Evolutionary conservation across 2,329 filamentous ascomycete genomes (phyloP).

Genomic region (Aureobasidium pullulans): DNA sequence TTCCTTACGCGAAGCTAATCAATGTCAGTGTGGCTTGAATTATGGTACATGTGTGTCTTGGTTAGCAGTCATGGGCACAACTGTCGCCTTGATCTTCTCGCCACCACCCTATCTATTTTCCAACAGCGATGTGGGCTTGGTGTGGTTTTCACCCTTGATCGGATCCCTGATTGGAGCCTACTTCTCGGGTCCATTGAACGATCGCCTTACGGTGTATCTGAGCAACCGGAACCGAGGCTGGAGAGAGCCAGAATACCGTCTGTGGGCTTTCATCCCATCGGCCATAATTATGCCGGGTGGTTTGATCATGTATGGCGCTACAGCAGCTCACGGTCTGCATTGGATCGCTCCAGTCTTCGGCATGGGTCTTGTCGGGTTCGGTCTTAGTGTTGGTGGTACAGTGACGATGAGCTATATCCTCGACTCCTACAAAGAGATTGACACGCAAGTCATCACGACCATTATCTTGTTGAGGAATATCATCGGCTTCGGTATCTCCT

Average conservation of each 20-base stretch:
- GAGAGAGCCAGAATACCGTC: conserved; percentile 21
- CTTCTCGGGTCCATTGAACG: conserved; percentile 16
- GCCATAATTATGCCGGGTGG: conserved; percentile 18
- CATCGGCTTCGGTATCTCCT: conserved; percentile 12
- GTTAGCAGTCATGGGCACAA: conserved; percentile 14
- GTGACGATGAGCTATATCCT: conserved; percentile 18
- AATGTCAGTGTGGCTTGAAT: conserved; percentile 13
- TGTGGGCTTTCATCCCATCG: conserved; percentile 17
- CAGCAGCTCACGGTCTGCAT: conserved; percentile 16
- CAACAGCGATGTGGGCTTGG: conserved; percentile 11
- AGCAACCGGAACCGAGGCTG: conserved; percentile 20
- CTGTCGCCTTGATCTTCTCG: conserved; percentile 13
- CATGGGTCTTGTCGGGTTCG: conserved; percentile 17
- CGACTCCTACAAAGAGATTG: conserved; percentile 18
- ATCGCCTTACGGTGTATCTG: conserved; percentile 18
- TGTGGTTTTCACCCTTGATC: conserved; percentile 13
- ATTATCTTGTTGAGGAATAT: conserved; percentile 20
- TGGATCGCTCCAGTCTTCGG: conserved; percentile 20
- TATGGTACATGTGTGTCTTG: conserved; percentile 17
- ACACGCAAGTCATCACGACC: conserved; percentile 16
- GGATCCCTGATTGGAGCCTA: conserved; percentile 17
- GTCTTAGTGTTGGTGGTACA: conserved; percentile 15
- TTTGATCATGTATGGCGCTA: conserved; percentile 18
- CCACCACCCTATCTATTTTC: conserved; percentile 12
- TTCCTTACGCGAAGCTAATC: background rate